phyloP scores from a whole-genome alignment of 345 rosid genomes.

The Aegle marmelos region DNA sequence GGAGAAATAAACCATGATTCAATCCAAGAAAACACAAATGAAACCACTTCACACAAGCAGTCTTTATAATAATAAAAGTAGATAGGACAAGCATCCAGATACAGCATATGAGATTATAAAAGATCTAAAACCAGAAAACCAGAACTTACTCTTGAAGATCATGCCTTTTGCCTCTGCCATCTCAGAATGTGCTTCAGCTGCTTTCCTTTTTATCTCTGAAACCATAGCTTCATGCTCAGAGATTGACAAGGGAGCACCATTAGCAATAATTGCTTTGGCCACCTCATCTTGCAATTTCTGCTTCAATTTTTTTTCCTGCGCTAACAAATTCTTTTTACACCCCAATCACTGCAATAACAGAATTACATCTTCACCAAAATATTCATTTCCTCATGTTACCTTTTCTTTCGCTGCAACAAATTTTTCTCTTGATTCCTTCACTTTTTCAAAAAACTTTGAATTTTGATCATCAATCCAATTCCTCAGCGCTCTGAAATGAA shows the following conservation, averaged over 20 bases:
- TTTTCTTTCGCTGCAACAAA: conserved; percentile 53
- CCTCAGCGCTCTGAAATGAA: conserved; percentile 43
- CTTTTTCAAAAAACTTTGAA: conserved; percentile 31
- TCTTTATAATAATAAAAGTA: background rate
- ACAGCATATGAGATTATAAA: background rate
- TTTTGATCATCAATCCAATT: conserved; percentile 59
- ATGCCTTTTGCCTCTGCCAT: conserved; percentile 33
- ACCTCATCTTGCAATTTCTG: conserved; percentile 52
- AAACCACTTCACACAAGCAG: background rate
- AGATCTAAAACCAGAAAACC: conserved; percentile 2
- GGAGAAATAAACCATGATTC: background rate
- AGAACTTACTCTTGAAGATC: conserved; percentile 42
- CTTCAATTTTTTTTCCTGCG: conserved; percentile 60
- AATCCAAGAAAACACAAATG: background rate
- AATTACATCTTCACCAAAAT: background rate
- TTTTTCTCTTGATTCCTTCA: conserved; percentile 53
- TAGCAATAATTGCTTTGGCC: conserved; percentile 48
- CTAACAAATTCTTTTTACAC: background rate
- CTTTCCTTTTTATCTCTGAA: conserved; percentile 47
- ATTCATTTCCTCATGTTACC: conserved; percentile 31
- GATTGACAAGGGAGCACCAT: conserved; percentile 44
- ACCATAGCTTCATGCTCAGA: conserved; percentile 47
- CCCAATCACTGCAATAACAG: background rate
- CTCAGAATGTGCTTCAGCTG: conserved; percentile 49
- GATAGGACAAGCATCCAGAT: background rate